Conservation (phyloP, 805 yeast species). For the Teunomyces tritomae region DNA sequence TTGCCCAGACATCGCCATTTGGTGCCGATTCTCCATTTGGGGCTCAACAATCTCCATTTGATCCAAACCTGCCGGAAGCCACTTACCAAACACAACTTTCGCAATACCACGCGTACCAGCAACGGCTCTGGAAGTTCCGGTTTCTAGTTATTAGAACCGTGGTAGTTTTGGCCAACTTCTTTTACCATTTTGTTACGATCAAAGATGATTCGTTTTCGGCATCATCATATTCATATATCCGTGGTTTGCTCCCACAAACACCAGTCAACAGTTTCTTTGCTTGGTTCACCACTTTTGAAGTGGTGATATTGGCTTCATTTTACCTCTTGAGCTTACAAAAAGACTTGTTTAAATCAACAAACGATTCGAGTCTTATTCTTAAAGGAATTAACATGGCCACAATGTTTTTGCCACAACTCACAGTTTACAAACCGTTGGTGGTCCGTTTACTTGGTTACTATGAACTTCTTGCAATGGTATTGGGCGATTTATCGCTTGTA, state of each 20-base stretch:
- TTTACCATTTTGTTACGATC: constrained; percentile 27
- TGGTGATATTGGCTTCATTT: constrained; percentile 31
- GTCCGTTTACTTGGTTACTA: constrained; percentile 31
- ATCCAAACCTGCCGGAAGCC: constrained; percentile 15
- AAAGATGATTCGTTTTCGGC: constrained; percentile 21
- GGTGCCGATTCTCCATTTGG: constrained; percentile 3
- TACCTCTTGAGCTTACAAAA: constrained; percentile 26
- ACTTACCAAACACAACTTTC: constrained; percentile 29
- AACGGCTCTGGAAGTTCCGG: constrained; percentile 28
- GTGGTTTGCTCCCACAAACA: constrained; percentile 15
- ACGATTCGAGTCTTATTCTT: constrained; percentile 25
- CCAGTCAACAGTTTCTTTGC: constrained; percentile 21
- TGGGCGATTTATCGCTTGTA: constrained; percentile 36
- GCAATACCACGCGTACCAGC: constrained; percentile 31
- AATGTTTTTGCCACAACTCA: constrained; percentile 33
- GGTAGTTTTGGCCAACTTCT: constrained; percentile 27
- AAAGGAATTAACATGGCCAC: constrained; percentile 31
- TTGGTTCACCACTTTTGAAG: constrained; percentile 30
- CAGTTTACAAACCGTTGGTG: constrained; percentile 26
- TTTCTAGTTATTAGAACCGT: constrained; percentile 31
- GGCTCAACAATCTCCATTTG: constrained; percentile 2
- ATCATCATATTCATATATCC: constrained; percentile 23
- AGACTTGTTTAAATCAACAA: constrained; percentile 21
- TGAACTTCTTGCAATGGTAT: constrained; percentile 33
- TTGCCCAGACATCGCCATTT: constrained; percentile 1